Conservation (phyloP, 208 protist genomes). For the Tritrichomonas musculus region DNA sequence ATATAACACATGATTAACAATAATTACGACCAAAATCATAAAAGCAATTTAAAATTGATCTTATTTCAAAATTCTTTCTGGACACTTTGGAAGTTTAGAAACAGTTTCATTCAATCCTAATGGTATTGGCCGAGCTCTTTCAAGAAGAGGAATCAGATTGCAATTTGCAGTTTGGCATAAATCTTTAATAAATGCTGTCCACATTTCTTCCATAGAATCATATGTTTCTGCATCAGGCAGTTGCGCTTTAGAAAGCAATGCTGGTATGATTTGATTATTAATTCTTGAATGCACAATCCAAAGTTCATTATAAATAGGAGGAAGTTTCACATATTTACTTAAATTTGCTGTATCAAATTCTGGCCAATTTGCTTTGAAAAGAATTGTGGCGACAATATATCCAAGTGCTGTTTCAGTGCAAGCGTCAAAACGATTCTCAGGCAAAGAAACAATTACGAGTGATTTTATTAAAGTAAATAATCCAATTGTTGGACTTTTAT, state of each 20-base stretch:
- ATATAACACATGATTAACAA: too few species aligned
- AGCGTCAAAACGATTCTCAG: not conserved
- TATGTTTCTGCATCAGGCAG: not conserved
- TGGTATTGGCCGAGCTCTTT: not conserved
- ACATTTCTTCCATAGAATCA: not conserved
- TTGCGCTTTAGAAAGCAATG: not conserved
- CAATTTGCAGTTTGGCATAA: not conserved
- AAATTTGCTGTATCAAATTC: not conserved
- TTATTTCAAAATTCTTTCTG: too few species aligned
- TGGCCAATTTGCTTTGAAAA: not conserved
- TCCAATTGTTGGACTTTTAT: not conserved
- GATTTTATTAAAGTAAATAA: not conserved
- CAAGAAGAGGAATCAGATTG: not conserved
- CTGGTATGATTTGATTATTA: not conserved
- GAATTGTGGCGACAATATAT: not conserved
- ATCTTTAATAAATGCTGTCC: not conserved
- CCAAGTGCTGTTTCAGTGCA: not conserved
- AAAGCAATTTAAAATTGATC: too few species aligned
- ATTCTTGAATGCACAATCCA: not conserved
- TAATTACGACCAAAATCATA: too few species aligned
- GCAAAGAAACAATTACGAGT: not conserved
- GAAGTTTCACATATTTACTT: not conserved
- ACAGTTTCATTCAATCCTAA: not conserved
- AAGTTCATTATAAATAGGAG: not conserved
- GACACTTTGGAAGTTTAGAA: not conserved